Evolutionary conservation across 2,329 filamentous ascomycete genomes (phyloP).

Genomic region (Aspergillus chevalieri): DNA sequence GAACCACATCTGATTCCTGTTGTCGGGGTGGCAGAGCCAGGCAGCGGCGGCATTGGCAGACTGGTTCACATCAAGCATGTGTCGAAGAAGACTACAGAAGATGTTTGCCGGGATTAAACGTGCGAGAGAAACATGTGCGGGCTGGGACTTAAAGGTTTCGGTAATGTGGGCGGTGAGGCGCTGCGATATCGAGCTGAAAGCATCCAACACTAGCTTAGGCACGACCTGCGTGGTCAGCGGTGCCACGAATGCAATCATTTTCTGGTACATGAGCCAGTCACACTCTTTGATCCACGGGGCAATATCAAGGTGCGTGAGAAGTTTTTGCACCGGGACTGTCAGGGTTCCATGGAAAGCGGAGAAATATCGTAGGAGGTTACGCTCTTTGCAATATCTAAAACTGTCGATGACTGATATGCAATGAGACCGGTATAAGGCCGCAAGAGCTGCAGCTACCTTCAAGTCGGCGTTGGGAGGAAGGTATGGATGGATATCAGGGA

Average conservation of each 20-base stretch:
- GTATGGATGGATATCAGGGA: constrained; percentile 83
- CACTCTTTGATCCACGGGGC: constrained; percentile 93
- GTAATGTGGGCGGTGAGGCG: constrained; percentile 74
- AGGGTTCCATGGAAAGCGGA: constrained; percentile 93
- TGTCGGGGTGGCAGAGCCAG: constrained; percentile 80
- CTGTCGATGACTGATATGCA: constrained; percentile 94
- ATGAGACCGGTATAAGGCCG: constrained; percentile 85
- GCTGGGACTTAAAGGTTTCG: constrained; percentile 78
- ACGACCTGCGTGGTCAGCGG: constrained; percentile 87
- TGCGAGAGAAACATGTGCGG: constrained; percentile 75
- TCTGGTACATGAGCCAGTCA: constrained; percentile 92
- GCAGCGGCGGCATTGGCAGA: constrained; percentile 91
- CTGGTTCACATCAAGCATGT: constrained; percentile 83
- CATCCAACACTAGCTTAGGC: constrained; percentile 78
- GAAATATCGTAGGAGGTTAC: constrained; percentile 91
- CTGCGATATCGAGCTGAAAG: constrained; percentile 79
- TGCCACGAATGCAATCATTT: constrained; percentile 88
- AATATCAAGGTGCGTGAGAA: constrained; percentile 73
- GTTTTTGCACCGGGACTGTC: constrained; percentile 91
- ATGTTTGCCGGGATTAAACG: constrained; percentile 83
- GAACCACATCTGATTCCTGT: constrained; percentile 89
- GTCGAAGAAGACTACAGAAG: constrained; percentile 79
- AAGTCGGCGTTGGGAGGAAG: constrained; percentile 74
- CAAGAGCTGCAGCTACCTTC: constrained; percentile 78
- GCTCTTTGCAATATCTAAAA: constrained; percentile 92